phyloP scores from a whole-genome alignment of 371 early-diverging fungal species.

The Syncephalastrum sp. region DNA sequence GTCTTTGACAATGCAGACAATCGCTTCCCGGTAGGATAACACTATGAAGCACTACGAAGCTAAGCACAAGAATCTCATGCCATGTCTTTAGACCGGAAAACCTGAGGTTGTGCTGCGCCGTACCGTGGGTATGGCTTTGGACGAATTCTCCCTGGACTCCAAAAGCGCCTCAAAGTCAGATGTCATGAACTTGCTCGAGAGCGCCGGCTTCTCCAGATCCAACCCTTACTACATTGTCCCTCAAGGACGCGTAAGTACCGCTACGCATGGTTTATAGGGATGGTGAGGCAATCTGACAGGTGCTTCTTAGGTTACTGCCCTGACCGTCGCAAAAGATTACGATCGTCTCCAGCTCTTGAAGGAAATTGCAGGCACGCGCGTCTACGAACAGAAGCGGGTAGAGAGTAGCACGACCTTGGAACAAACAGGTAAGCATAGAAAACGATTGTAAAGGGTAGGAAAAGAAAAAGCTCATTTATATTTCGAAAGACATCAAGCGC shows the following conservation, averaged over 20 bases:
- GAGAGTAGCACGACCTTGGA: slow-evolving; percentile 92
- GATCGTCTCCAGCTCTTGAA: slow-evolving; percentile 93
- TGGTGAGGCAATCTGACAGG: not conserved
- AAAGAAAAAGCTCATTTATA: not conserved
- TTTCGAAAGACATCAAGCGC: slow-evolving; percentile 73
- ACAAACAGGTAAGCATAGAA: slow-evolving; percentile 72
- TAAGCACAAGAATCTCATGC: not conserved
- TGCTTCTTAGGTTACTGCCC: slow-evolving; percentile 70
- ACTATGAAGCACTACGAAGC: not conserved
- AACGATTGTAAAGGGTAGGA: not conserved
- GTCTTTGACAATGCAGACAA: slow-evolving; percentile 95
- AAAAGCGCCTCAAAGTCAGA: slow-evolving; percentile 89
- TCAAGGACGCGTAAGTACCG: slow-evolving; percentile 89
- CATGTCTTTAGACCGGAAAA: slow-evolving; percentile 71
- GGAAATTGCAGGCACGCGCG: slow-evolving; percentile 97
- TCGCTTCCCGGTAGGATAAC: slow-evolving; percentile 78
- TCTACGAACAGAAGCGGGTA: slow-evolving; percentile 94
- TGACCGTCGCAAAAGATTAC: slow-evolving; percentile 92
- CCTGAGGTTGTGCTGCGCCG: slow-evolving; percentile 88
- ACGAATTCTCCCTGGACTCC: slow-evolving; percentile 96
- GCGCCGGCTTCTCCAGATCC: slow-evolving; percentile 96
- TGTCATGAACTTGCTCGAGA: slow-evolving; percentile 92
- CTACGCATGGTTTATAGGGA: not conserved
- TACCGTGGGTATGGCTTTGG: slow-evolving; percentile 94
- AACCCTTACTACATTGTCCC: slow-evolving; percentile 99